Base-by-base conservation (phyloP, 2,329 filamentous ascomycete genomes). In the Xenosphaeropsis pyriputrescens region DNA sequence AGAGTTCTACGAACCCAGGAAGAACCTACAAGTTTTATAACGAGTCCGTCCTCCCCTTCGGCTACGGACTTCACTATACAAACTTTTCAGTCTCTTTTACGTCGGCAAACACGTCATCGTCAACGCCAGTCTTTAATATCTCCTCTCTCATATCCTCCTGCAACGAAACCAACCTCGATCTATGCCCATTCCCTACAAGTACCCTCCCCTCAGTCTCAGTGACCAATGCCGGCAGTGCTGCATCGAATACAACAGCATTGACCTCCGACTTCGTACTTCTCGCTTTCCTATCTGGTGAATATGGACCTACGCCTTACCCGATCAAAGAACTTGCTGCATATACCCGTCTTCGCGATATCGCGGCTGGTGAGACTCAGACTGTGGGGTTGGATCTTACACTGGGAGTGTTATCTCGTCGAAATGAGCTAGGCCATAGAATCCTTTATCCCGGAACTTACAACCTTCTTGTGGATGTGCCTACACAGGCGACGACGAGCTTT, bases 1-100 rank as follows among this genome's bases (percentile, higher is more conserved):
- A 68, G 1, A 16, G 16, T 11, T 18, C 16, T 6, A 34, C 36
- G 4, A 64, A 58, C 32, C 68, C 70, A 0, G 44, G 44, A 13
- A 57, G 70, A 6, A 77, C 72, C 0, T 75, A 77, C 45, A 65
- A 62, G 44, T 77, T 70, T 70, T 76, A 70, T 50, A 58, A 60
- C 4, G 59, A 60, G 19, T 55, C 56, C n/a, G 59, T 72, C 2
- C 62, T 66, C 36, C 61, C 62, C 0, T 77, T 75, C 39, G 72
- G 70, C 1, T 60, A 61, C 41, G 72, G 72, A 0, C 46, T 75
- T 41, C 70, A 75, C 47, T 76, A 75, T 53, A 76, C 71, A 4
- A 68, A 54, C 29, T 75, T 76, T 45, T 43, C 47, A 12, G 48
- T 54, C 5, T 43, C 46, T 12, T 30, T 35, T 30, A 14, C 22